Conservation (phyloP, 306 rosid genomes). For the Fagus sylvatica region DNA sequence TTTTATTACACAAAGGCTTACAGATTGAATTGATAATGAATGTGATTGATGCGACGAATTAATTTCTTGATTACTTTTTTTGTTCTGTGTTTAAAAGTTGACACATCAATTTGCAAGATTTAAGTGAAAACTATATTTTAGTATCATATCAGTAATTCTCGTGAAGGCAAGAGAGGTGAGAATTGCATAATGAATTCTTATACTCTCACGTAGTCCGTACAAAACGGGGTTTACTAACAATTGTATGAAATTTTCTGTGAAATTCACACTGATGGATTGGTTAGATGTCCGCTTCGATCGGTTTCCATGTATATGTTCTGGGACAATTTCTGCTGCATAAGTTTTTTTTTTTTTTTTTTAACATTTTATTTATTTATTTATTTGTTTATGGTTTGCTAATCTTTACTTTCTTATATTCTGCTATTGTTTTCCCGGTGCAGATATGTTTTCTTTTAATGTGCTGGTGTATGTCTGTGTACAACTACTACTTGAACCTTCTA, state of each 20-base stretch:
- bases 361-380: not conserved
- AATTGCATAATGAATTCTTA: not conserved
- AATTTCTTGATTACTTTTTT: too few species aligned
- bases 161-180: not conserved
- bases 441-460: not conserved
- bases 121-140: not conserved
- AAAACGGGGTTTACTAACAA: not conserved
- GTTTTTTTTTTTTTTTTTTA: not conserved
- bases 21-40: too few species aligned
- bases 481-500: constrained; percentile 3
- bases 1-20: too few species aligned
- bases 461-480: not conserved
- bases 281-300: not conserved
- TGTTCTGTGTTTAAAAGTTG: too few species aligned
- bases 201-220: not conserved
- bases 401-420: not conserved
- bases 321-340: not conserved
- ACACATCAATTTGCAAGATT: too few species aligned
- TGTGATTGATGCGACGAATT: too few species aligned
- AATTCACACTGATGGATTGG: not conserved
- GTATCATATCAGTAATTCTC: not conserved
- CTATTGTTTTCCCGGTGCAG: not conserved
- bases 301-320: not conserved
- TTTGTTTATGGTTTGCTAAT: not conserved
- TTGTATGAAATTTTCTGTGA: not conserved